These are phyloP conservation scores for Funneliformis mosseae DNA, from an alignment of 192 early-diverging fungal genomes.

Conservation along the genomic window DNA sequence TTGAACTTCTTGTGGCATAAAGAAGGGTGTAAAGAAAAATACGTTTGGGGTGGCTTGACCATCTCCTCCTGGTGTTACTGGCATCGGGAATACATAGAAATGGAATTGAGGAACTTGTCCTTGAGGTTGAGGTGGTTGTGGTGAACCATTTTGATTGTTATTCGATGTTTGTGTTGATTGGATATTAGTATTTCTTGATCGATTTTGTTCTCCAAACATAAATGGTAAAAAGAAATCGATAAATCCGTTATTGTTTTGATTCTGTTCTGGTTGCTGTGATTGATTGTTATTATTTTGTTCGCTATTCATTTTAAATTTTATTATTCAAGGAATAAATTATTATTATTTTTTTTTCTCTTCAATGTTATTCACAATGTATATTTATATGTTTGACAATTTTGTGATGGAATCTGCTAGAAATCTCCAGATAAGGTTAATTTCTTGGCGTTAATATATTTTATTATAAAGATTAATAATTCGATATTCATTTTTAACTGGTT, in stretches of 20 bases:
- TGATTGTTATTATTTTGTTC: neutral
- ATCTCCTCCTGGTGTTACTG: neutral
- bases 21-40: constrained; percentile 22
- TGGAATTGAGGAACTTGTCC: neutral
- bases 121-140: neutral
- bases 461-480: too few species aligned
- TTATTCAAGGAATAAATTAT: too few species aligned
- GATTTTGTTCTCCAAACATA: neutral
- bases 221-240: neutral
- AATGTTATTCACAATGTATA: too few species aligned
- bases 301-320: neutral
- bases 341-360: too few species aligned
- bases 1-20: neutral
- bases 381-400: too few species aligned
- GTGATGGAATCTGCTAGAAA: too few species aligned
- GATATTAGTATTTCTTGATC: neutral
- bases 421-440: too few species aligned
- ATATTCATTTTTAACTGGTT: too few species aligned
- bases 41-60: neutral
- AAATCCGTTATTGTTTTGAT: neutral
- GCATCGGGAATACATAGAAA: neutral
- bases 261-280: neutral
- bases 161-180: neutral
- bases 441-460: too few species aligned
- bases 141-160: neutral